Evolutionary conservation across 2,329 filamentous ascomycete genomes (phyloP).

Genomic region (Diaporthe velutina): DNA sequence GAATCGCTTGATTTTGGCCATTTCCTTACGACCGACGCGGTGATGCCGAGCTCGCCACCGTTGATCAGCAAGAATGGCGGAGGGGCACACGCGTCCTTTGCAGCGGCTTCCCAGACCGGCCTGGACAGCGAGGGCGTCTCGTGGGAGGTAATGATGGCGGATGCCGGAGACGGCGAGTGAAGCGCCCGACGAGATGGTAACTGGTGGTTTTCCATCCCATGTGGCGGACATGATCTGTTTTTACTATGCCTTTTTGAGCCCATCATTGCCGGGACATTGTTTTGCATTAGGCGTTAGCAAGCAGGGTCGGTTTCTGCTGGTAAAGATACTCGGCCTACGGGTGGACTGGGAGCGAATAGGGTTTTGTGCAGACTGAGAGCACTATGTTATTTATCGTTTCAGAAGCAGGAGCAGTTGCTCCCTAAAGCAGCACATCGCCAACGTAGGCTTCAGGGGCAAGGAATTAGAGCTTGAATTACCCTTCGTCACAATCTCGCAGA

Average conservation of each 20-base stretch:
- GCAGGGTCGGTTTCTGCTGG: not conserved
- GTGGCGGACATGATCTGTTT: not conserved
- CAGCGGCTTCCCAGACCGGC: slow-evolving; percentile 35
- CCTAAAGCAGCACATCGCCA: not conserved
- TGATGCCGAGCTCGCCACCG: slow-evolving; percentile 64
- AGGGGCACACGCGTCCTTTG: slow-evolving; percentile 43
- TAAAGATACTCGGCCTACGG: not conserved
- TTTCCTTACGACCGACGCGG: slow-evolving; percentile 61
- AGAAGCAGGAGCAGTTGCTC: not conserved
- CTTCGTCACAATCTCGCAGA: no score
- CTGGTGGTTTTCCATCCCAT: not conserved
- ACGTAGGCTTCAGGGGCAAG: not conserved
- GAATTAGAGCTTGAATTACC: not conserved
- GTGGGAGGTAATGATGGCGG: slow-evolving; percentile 35
- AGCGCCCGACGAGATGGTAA: not conserved
- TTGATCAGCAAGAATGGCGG: slow-evolving; percentile 43
- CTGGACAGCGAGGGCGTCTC: slow-evolving; percentile 40
- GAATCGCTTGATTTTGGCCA: slow-evolving; percentile 60
- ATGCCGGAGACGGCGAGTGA: slow-evolving; percentile 12
- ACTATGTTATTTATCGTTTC: slow-evolving; percentile 27
- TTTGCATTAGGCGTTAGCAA: slow-evolving; percentile 11
- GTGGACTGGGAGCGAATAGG: not conserved
- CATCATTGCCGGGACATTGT: not conserved
- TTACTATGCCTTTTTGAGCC: not conserved
- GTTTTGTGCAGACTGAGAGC: not conserved